Conservation (phyloP, 371 early-diverging fungal genomes). For the Lichtheimia ornata region DNA sequence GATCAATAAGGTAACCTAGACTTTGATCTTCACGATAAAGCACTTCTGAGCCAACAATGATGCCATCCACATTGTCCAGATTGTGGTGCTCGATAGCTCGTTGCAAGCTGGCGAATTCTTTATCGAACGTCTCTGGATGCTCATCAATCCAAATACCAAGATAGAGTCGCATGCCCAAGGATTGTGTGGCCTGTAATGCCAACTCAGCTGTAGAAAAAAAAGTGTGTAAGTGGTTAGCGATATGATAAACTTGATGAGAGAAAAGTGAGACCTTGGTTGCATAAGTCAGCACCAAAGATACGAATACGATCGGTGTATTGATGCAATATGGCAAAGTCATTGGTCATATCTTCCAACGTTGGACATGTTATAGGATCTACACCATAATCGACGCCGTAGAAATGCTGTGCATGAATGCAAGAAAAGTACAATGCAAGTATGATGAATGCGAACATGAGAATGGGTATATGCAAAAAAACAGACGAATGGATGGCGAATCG, state of each 20-base stretch:
- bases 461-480: too few relatives aligned
- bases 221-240: neutral
- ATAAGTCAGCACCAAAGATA: slow-evolving; percentile 50
- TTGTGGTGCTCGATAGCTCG: slow-evolving; percentile 30
- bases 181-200: slow-evolving; percentile 55
- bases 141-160: slow-evolving; percentile 63
- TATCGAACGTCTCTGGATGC: slow-evolving; percentile 38
- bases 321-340: slow-evolving; percentile 46
- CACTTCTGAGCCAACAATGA: slow-evolving; percentile 65
- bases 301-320: slow-evolving; percentile 53
- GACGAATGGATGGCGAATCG: too few relatives aligned
- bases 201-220: slow-evolving; percentile 17
- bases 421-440: neutral
- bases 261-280: slow-evolving; percentile 49
- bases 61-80: slow-evolving; percentile 40
- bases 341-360: slow-evolving; percentile 39
- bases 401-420: slow-evolving; percentile 1
- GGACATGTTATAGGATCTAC: slow-evolving; percentile 55
- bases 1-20: slow-evolving; percentile 28
- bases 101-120: slow-evolving; percentile 45
- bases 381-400: slow-evolving; percentile 61
- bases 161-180: slow-evolving; percentile 53
- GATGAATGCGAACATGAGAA: too few relatives aligned
- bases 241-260: neutral
- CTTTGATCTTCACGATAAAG: slow-evolving; percentile 56